Evolutionary conservation across 306 rosid genomes (phyloP).

Genomic region (Carpinus fangiana): DNA sequence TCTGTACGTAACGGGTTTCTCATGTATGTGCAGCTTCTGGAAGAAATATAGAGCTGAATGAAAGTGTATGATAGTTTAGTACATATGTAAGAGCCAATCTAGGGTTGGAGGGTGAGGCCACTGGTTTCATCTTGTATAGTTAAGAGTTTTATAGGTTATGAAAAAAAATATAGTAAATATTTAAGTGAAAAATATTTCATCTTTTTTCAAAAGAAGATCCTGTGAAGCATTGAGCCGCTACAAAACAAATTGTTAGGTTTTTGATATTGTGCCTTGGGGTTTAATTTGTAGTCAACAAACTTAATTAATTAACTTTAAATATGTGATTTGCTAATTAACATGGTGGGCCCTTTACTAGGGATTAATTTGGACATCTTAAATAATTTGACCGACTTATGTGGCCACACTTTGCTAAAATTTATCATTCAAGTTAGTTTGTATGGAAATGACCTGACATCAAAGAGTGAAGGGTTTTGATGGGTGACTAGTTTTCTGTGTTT

Average conservation of each 20-base stretch:
- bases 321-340: background rate
- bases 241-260: background rate
- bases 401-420: too few species aligned
- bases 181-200: too few species aligned
- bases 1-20: background rate
- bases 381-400: background rate
- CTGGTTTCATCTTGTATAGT: background rate
- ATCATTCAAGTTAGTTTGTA: too few species aligned
- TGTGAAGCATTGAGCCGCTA: background rate
- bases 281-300: background rate
- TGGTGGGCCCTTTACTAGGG: background rate
- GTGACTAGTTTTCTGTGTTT: too few species aligned
- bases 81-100: background rate
- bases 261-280: background rate
- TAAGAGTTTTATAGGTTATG: background rate
- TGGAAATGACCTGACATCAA: too few species aligned
- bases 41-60: background rate
- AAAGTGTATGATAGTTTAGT: background rate
- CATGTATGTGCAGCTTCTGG: conserved; percentile 9
- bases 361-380: background rate
- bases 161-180: too few species aligned
- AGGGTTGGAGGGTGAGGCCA: background rate
- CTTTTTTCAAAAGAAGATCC: background rate
- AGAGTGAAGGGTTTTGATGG: too few species aligned
- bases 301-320: background rate